Evolutionary conservation across 2,329 filamentous ascomycete genomes (phyloP), one percentile per base, ranked within the genome.

Genomic region (Beauveria scarabaeidicola): DNA sequence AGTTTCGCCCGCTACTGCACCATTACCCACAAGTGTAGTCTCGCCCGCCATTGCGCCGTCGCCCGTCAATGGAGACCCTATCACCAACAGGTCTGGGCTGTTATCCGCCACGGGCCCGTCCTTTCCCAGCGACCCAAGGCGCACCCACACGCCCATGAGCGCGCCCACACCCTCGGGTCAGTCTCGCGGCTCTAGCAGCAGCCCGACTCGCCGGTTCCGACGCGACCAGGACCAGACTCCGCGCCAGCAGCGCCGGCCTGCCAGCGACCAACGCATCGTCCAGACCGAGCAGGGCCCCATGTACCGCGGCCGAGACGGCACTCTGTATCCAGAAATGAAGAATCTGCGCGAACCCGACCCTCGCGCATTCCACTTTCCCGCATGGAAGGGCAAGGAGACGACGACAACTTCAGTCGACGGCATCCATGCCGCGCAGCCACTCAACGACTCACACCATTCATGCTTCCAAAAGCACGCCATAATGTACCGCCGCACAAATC

Each of bases 401-500:
- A 68, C 2, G 47, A 17, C 46, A 21, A 38, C 32, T 8, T 15
- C 50, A 0, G 67, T 73, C 5, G 72, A 73, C 47, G 69, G 71
- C 15, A 66, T 81, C 25, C 72, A 78, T 59, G 69, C 71, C 19
- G 72, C 81, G 1, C 68, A 68, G 8, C 73, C 78, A 1, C 68
- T 83, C n/a, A 73, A 70, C 54, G 73, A 78, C 51, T 70, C 72
- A 1, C 75, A 77, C 62, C 75, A 75, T 63, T 65, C 70, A 60
- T 85, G 82, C 68, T 74, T 78, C 60, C 75, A 76, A 44, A 67
- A 68, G 3, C 82, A 85, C 66, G 67, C 67, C 51, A 73, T 69
- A 51, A 80, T 84, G 77, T 73, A 77, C 58, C 69, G 74, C 41
- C 75, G 76, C 57, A 70, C 71, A 61, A 84, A 84, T 68, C 69